Percentiles rank a stretch among this genome's conserved stretches.
These are phyloP conservation scores for Phytophthora pistaciae DNA, from an alignment of 352 stramenopile genomes.

Conservation along the genomic window DNA sequence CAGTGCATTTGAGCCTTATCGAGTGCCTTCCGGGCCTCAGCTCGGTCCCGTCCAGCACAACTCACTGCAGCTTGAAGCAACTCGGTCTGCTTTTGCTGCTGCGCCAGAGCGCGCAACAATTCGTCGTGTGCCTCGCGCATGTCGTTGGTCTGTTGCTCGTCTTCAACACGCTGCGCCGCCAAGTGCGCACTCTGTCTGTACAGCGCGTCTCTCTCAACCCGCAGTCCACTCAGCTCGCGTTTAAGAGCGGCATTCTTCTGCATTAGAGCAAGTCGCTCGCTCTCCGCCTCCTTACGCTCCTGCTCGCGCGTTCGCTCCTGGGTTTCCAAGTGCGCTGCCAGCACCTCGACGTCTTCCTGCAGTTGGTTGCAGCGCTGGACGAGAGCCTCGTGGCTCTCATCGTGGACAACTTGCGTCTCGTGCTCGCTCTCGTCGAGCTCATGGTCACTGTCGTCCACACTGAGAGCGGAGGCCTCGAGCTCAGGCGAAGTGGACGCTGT, in stretches of 20 bases:
- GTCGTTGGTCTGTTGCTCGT: slow-evolving; percentile 24
- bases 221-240: slow-evolving; percentile 44
- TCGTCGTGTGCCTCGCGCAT: slow-evolving; percentile 58
- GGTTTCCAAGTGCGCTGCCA: slow-evolving; percentile 61
- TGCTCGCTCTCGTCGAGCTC: slow-evolving; percentile 22
- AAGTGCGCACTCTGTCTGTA: slow-evolving; percentile 41
- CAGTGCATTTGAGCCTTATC: slow-evolving; percentile 62
- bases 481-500: slow-evolving; percentile 17
- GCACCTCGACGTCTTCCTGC: slow-evolving; percentile 62
- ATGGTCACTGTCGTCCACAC: slow-evolving; percentile 14
- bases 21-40: slow-evolving; percentile 43
- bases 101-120: slow-evolving; percentile 49
- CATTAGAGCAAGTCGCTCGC: slow-evolving; percentile 18
- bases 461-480: slow-evolving; percentile 12
- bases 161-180: slow-evolving; percentile 33
- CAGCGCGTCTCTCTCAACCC: slow-evolving; percentile 60
- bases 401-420: slow-evolving; percentile 15
- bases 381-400: slow-evolving; percentile 20
- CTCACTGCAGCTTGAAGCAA: slow-evolving; percentile 38
- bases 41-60: slow-evolving; percentile 37
- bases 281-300: slow-evolving; percentile 39
- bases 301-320: slow-evolving; percentile 38
- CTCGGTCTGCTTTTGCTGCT: slow-evolving; percentile 52
- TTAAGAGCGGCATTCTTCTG: slow-evolving; percentile 35
- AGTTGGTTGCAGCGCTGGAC: slow-evolving; percentile 47